A percentile compares a stretch with the other conserved stretches of the same genome.
These are phyloP conservation scores for Exobasidium cylindrosporum DNA, from an alignment of 1,284 basidiomycete species.

Conservation along the genomic window DNA sequence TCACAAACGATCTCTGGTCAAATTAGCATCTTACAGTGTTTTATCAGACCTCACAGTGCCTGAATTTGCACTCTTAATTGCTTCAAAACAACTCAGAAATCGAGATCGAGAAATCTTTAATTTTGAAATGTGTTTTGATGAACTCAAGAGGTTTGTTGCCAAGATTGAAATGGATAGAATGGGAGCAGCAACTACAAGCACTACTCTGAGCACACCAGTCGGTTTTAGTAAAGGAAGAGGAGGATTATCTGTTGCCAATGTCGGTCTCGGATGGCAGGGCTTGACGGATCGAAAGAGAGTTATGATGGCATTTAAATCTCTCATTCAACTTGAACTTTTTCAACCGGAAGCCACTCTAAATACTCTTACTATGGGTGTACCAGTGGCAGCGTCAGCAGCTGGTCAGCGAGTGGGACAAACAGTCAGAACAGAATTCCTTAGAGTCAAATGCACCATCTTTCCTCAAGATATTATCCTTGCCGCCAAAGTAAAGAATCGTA, in stretches of 20 bases:
- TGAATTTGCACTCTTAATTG: conserved; percentile 44
- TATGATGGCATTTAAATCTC: conserved; percentile 19
- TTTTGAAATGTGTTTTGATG: conserved; percentile 51
- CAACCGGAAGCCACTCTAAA: conserved; percentile 22
- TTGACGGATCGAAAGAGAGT: conserved; percentile 11
- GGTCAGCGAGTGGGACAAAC: background rate
- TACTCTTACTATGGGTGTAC: background rate
- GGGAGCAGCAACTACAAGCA: background rate
- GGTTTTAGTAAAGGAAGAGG: background rate
- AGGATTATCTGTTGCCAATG: background rate
- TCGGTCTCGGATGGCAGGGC: background rate
- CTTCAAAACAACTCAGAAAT: conserved; percentile 46
- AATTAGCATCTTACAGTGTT: background rate
- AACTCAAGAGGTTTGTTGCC: conserved; percentile 35
- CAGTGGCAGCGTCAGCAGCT: background rate
- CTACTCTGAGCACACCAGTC: background rate
- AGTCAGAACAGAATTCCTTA: background rate
- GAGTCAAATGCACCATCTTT: conserved; percentile 6
- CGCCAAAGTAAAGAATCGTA: background rate
- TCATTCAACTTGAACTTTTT: conserved; percentile 23
- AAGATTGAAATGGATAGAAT: conserved; percentile 15
- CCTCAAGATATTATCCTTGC: conserved; percentile 1
- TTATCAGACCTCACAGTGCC: conserved; percentile 36
- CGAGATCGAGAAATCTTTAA: conserved; percentile 47
- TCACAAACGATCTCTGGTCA: background rate